Evolutionary conservation across 108 stramenopile species (phyloP).

Genomic region (Schizochytrium sp.): DNA sequence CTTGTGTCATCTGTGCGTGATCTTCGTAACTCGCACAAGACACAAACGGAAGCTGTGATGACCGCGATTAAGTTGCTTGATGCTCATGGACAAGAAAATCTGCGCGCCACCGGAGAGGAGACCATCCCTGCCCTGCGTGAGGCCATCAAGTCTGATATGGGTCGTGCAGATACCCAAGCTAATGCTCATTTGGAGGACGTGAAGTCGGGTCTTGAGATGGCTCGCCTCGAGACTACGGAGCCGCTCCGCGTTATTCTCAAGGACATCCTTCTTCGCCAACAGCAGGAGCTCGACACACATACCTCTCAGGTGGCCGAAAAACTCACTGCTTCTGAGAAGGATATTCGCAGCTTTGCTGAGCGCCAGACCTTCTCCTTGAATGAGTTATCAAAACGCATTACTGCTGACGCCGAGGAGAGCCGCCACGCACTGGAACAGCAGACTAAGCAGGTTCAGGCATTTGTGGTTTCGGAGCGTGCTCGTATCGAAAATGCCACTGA

Average conservation of each 20-base stretch:
- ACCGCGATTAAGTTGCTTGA: neutral
- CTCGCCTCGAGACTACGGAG: neutral
- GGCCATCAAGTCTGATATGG: neutral
- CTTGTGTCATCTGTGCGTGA: neutral
- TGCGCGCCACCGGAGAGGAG: neutral
- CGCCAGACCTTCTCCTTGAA: neutral
- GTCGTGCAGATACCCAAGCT: neutral
- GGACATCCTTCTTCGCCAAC: constrained; percentile 36
- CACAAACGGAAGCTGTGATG: neutral
- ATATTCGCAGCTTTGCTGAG: neutral
- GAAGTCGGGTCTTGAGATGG: constrained; percentile 9
- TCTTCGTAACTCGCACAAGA: neutral
- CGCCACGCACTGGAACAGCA: constrained; percentile 41
- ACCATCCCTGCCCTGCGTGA: neutral
- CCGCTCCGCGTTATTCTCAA: constrained; percentile 1
- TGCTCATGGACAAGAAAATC: neutral
- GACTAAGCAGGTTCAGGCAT: neutral
- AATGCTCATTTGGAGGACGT: neutral
- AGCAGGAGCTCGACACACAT: neutral
- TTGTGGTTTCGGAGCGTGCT: constrained; percentile 27
- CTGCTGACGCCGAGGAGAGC: constrained; percentile 1
- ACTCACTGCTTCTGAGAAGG: neutral
- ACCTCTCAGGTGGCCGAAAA: neutral
- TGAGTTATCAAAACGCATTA: neutral
- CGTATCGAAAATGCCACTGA: constrained; percentile 34